phyloP scores from a whole-genome alignment of 805 yeast genomes.

The Metschnikowia arizonensis region DNA sequence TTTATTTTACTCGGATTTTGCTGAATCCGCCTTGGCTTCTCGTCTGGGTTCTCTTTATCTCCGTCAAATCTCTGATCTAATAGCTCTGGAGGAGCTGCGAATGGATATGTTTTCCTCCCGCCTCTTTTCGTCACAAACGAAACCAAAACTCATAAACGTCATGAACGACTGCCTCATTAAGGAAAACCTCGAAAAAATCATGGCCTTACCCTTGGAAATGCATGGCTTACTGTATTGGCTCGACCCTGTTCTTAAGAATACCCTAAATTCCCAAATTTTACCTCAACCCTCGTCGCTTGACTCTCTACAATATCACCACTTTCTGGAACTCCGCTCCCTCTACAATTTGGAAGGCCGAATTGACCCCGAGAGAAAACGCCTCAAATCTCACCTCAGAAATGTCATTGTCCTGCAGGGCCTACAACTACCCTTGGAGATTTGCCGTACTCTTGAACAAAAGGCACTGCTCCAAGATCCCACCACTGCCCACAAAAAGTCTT shows the following conservation, averaged over 20 bases:
- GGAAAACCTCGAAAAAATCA: constrained; percentile 51
- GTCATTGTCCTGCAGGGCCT: constrained; percentile 47
- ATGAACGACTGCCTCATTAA: constrained; percentile 59
- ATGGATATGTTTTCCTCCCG: constrained; percentile 37
- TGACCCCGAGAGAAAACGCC: constrained; percentile 47
- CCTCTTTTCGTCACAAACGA: constrained; percentile 34
- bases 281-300: background rate
- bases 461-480: constrained; percentile 9
- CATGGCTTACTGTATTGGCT: constrained; percentile 63
- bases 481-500: background rate
- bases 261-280: too few species aligned
- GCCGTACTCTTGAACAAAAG: constrained; percentile 9
- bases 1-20: constrained; percentile 48
- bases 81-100: constrained; percentile 60
- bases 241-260: constrained; percentile 31
- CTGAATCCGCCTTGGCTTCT: constrained; percentile 41
- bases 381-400: constrained; percentile 46
- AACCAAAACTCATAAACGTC: constrained; percentile 49
- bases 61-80: constrained; percentile 46
- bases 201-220: constrained; percentile 41
- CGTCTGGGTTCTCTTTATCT: constrained; percentile 53
- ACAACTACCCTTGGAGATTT: constrained; percentile 28
- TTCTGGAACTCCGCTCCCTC: constrained; percentile 41
- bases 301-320: constrained; percentile 12
- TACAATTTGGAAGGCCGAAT: constrained; percentile 51